Base-by-base conservation (phyloP, 2,329 filamentous ascomycete genomes). In the Fusarium tupiense region DNA sequence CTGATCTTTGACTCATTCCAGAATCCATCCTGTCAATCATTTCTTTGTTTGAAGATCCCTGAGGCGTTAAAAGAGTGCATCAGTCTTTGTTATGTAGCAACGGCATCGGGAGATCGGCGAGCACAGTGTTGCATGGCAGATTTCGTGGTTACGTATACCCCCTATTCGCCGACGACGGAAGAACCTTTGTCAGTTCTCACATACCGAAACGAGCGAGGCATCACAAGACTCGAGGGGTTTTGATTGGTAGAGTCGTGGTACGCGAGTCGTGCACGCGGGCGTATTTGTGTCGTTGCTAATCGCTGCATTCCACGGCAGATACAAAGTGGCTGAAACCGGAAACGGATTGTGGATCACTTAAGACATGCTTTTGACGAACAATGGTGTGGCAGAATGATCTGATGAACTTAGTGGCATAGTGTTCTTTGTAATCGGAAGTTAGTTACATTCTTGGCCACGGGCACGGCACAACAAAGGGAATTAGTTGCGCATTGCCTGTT, bases 171-270 rank as follows among this genome's bases (percentile, higher is more conserved):
- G 49, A 52, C 17, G 17, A 35, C 8, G 16, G 17, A 9, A n/a
- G 20, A 54, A 29, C 20, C 14, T 29, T 29, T 29, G 20, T 40
- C 17, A 52, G 12, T 35, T 52, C 22, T 52, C 31, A 20, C 17
- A 52, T 20, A 24, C 49, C 29, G 8, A 35, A 24, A 52, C 1
- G 6, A 35, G 49, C 17, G 19, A 7, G n/a, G 43, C 43, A 24
- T 44, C n/a, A 24, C 24, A 17, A 46, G 8, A 14, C 8, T 14
- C 0, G 0, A 20, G 9, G 17, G 3, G 0, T 20, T 20, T 2
- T 35, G 17, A 52, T 35, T 52, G 49, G 49, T 14, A n/a, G 22
- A 2, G 31, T 6, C 3, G 22, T 8, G 2, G 6, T 20, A 4
- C 49, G 17, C 49, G 49, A 52, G 31, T 35, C 49, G 49, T 52